Evolutionary conservation across 805 yeast species (phyloP).

Genomic region (Kregervanrija delftensis): DNA sequence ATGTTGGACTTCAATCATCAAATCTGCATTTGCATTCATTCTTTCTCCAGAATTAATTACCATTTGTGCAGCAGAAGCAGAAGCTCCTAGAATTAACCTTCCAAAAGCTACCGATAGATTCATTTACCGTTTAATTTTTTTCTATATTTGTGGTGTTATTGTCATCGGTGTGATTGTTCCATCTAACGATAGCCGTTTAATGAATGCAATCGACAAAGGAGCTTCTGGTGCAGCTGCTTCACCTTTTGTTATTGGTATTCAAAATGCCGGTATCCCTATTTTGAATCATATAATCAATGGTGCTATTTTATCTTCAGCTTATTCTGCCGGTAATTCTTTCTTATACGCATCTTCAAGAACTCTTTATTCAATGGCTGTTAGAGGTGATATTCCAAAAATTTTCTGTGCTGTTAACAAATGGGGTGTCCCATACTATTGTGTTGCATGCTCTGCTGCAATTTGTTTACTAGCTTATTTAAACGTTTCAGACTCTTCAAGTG

Average conservation of each 20-base stretch:
- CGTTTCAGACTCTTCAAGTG: conserved; percentile 48
- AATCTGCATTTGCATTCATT: conserved; percentile 60
- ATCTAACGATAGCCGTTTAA: conserved; percentile 32
- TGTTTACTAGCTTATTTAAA: conserved; percentile 61
- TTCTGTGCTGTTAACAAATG: conserved; percentile 52
- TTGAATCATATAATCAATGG: conserved; percentile 77
- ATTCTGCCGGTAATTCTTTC: conserved; percentile 71
- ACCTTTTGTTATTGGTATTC: conserved; percentile 82
- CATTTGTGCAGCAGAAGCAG: conserved; percentile 28
- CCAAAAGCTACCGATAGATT: conserved; percentile 29
- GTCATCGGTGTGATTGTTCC: conserved; percentile 45
- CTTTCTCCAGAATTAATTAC: conserved; percentile 28
- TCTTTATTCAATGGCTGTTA: conserved; percentile 63
- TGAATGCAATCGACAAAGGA: conserved; percentile 42
- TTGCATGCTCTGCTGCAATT: conserved; percentile 41
- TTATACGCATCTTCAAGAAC: conserved; percentile 70
- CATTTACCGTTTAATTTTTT: conserved; percentile 26
- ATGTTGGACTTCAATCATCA: conserved; percentile 54
- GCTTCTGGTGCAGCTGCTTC: conserved; percentile 65
- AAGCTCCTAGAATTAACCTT: conserved; percentile 25
- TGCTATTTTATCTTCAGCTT: conserved; percentile 45
- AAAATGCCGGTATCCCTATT: conserved; percentile 56
- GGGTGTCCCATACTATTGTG: conserved; percentile 64
- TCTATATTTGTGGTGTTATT: conserved; percentile 28
- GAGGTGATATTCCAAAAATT: conserved; percentile 67